phyloP scores from a whole-genome alignment of 164 flowering plant species.

The Dillenia turbinata region DNA sequence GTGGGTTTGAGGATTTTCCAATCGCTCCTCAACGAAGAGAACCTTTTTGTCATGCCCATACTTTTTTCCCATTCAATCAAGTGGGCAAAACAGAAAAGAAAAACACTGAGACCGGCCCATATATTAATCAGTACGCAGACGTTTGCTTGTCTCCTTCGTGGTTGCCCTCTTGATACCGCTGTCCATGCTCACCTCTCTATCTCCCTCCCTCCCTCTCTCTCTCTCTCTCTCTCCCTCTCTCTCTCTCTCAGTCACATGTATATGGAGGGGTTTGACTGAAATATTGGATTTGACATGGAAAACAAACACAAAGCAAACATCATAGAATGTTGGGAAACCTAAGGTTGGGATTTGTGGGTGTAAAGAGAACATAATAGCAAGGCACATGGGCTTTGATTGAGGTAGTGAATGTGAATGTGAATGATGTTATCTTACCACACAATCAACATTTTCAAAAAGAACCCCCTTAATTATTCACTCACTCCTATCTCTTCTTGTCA shows the following conservation, averaged over 20 bases:
- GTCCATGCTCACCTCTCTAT: slow-evolving; percentile 8
- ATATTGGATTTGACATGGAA: too few species aligned
- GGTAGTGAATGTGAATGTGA: background rate
- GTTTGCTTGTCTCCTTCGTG: slow-evolving; percentile 15
- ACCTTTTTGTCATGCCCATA: too few species aligned
- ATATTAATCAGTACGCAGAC: slow-evolving; percentile 14
- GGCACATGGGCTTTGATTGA: slow-evolving; percentile 30
- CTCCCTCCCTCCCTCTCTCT: background rate
- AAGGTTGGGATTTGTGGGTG: slow-evolving; percentile 4
- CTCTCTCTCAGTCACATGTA: too few species aligned
- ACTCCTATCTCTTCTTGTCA: slow-evolving; percentile 4
- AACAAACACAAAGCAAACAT: background rate
- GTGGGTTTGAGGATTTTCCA: too few species aligned
- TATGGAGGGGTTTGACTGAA: too few species aligned
- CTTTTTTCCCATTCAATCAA: too few species aligned
- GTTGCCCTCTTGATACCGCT: slow-evolving; percentile 7
- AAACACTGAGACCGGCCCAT: too few species aligned
- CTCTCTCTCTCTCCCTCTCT: too few species aligned
- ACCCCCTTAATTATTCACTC: slow-evolving; percentile 28
- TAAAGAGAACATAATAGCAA: slow-evolving; percentile 18
- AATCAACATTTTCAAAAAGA: slow-evolving; percentile 29
- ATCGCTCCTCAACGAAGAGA: too few species aligned
- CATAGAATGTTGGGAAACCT: background rate
- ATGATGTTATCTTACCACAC: slow-evolving; percentile 41
- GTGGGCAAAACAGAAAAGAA: too few species aligned